phyloP scores from a whole-genome alignment of 805 yeast species.

The Wickerhamiella bombiphila region DNA sequence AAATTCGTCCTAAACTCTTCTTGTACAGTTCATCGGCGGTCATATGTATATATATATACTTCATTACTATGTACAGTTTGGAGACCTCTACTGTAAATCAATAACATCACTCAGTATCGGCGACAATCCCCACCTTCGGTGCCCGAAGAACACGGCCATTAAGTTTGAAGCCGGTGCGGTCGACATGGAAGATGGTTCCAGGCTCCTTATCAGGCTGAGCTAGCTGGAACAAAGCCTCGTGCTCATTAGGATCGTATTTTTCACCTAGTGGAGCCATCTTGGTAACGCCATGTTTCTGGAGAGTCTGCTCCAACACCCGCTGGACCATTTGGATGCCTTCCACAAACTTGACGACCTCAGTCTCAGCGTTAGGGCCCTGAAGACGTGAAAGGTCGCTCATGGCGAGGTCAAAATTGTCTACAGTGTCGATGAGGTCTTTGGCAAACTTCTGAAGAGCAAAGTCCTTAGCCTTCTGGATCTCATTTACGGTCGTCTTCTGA shows the following conservation, averaged over 20 bases:
- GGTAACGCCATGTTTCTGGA: slow-evolving; percentile 60
- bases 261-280: slow-evolving; percentile 77
- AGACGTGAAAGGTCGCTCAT: slow-evolving; percentile 42
- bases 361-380: slow-evolving; percentile 23
- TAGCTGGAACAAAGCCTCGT: slow-evolving; percentile 83
- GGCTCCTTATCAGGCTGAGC: slow-evolving; percentile 81
- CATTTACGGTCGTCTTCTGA: slow-evolving; percentile 80
- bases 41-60: not conserved
- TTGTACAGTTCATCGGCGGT: not conserved
- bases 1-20: not conserved
- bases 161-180: slow-evolving; percentile 75
- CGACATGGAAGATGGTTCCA: slow-evolving; percentile 85
- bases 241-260: slow-evolving; percentile 76
- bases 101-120: slow-evolving; percentile 29
- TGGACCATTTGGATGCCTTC: slow-evolving; percentile 89
- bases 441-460: slow-evolving; percentile 88
- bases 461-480: slow-evolving; percentile 72
- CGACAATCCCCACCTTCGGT: slow-evolving; percentile 90
- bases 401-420: slow-evolving; percentile 84
- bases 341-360: slow-evolving; percentile 50
- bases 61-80: too few species aligned
- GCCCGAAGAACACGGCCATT: slow-evolving; percentile 85
- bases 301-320: slow-evolving; percentile 70
- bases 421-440: slow-evolving; percentile 73
- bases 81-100: too few species aligned